Evolutionary conservation across 371 early-diverging fungal species (phyloP).

Genomic region (Phascolomyces articulosus): DNA sequence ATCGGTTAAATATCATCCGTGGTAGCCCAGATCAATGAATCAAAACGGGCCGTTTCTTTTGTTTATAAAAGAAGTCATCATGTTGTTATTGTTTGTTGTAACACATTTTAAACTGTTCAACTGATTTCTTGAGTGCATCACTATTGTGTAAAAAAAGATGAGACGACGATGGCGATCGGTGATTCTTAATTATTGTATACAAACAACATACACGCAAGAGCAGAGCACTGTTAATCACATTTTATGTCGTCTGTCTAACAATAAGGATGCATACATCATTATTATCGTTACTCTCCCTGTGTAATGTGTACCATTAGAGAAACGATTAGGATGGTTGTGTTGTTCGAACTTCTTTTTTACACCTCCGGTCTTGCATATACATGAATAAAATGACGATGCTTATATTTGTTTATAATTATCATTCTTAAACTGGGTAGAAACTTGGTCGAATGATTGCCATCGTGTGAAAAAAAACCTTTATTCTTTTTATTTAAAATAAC

Average conservation of each 20-base stretch:
- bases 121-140: no score
- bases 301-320: no score
- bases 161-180: no score
- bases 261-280: background rate
- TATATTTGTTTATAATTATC: conserved; percentile 15
- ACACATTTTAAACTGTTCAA: no score
- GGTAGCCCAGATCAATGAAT: no score
- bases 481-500: background rate
- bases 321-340: no score
- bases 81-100: no score
- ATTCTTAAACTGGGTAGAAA: background rate
- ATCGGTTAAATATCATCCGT: no score
- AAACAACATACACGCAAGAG: background rate
- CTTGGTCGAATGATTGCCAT: background rate
- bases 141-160: no score
- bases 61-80: no score
- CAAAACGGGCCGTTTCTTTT: no score
- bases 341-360: background rate
- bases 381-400: conserved; percentile 6
- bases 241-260: background rate
- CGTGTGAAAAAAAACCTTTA: background rate
- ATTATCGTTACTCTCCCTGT: background rate
- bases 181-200: no score
- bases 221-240: background rate
- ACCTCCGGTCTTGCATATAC: conserved; percentile 5